These are phyloP conservation scores for Pseudogymnoascus sp. DNA, from an alignment of 2,329 filamentous ascomycete genomes.

Conservation along the genomic window DNA sequence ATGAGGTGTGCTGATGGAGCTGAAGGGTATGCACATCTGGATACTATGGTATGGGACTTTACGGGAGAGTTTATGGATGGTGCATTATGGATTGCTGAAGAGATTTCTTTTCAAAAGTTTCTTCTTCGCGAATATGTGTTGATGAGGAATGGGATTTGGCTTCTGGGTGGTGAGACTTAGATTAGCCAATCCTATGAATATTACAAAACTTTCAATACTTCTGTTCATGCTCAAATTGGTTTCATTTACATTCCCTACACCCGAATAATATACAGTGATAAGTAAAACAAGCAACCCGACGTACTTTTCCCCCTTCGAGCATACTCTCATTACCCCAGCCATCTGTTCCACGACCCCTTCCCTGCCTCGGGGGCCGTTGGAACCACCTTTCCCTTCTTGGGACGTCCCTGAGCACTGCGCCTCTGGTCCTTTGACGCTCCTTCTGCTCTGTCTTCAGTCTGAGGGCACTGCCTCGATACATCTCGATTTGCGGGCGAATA, in stretches of 20 bases:
- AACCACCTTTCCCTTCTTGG: slow-evolving; percentile 6
- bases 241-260: neutral
- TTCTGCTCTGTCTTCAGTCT: neutral
- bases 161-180: neutral
- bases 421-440: neutral
- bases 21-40: neutral
- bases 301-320: neutral
- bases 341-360: neutral
- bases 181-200: slow-evolving; percentile 3
- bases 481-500: slow-evolving; percentile 6
- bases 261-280: neutral
- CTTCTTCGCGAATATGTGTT: neutral
- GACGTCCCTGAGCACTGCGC: neutral
- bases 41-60: neutral
- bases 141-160: neutral
- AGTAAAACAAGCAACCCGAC: neutral
- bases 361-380: neutral
- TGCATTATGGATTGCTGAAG: neutral
- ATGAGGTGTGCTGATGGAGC: neutral
- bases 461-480: neutral
- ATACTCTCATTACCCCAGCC: neutral
- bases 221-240: neutral
- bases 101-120: neutral
- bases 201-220: neutral
- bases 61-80: neutral